Conservation (phyloP, 306 rosid species). For the Glycine tomentella region DNA sequence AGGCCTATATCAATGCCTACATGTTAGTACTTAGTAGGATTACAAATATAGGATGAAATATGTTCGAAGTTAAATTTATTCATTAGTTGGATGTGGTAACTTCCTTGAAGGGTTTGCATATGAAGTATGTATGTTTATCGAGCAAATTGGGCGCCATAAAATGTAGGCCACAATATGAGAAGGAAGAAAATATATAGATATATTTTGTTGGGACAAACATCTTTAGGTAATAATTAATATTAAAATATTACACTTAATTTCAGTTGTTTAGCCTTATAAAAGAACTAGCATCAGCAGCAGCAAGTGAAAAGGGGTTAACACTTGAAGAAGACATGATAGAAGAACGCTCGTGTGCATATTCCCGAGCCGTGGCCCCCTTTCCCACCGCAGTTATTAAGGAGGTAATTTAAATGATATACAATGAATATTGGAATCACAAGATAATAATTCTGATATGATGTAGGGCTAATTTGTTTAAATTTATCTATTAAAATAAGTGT, state of each 20-base stretch:
- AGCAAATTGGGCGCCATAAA: not conserved
- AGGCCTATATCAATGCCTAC: not conserved
- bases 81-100: slow-evolving; percentile 25
- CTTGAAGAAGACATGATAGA: slow-evolving; percentile 75
- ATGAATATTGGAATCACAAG: not conserved
- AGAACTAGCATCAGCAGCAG: slow-evolving; percentile 83
- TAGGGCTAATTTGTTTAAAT: too few relatives aligned
- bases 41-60: slow-evolving; percentile 4
- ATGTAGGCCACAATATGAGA: not conserved
- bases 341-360: slow-evolving; percentile 88
- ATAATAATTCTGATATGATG: not conserved
- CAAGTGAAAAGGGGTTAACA: slow-evolving; percentile 70
- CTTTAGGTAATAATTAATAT: not conserved
- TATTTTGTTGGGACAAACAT: too few relatives aligned
- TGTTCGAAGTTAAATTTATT: slow-evolving; percentile 27
- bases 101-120: not conserved
- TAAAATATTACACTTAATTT: slow-evolving; percentile 15
- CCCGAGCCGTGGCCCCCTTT: slow-evolving; percentile 86
- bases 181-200: not conserved
- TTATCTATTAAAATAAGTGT: not conserved
- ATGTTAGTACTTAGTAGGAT: not conserved
- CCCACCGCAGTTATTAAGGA: slow-evolving; percentile 98
- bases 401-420: slow-evolving; percentile 54
- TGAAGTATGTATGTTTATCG: not conserved
- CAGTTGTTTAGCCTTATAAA: slow-evolving; percentile 82